Evolutionary conservation across 495 filamentous ascomycete species (phyloP).

Genomic region (Neurospora cerealis): DNA sequence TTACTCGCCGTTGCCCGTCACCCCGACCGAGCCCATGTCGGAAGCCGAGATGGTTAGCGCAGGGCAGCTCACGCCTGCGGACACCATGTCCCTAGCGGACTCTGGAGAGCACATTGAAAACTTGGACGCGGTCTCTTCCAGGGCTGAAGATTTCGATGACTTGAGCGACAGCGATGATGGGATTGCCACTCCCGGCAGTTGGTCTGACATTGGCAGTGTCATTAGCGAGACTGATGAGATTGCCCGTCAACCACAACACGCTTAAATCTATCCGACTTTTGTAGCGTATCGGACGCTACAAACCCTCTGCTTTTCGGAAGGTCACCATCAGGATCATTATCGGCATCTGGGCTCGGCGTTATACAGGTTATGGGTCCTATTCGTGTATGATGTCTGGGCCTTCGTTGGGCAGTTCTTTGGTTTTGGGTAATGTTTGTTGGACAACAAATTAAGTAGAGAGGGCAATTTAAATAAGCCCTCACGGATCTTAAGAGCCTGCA

Average conservation of each 20-base stretch:
- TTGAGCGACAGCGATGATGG: constrained; percentile 58
- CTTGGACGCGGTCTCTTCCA: constrained; percentile 22
- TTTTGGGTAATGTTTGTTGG: background rate
- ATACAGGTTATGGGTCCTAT: background rate
- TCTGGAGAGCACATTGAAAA: constrained; percentile 30
- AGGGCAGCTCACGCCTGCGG: constrained; percentile 40
- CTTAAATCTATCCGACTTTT: background rate
- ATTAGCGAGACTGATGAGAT: constrained; percentile 46
- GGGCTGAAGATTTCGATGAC: constrained; percentile 38
- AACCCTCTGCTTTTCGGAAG: background rate
- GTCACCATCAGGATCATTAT: background rate
- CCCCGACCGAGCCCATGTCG: constrained; percentile 25
- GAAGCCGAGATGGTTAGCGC: constrained; percentile 36
- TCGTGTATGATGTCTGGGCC: background rate
- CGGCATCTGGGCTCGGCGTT: background rate
- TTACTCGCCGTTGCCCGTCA: constrained; percentile 41
- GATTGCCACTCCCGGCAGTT: constrained; percentile 56
- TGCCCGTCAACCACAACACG: background rate
- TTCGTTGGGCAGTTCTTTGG: background rate
- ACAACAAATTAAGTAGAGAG: background rate
- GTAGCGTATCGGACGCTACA: background rate
- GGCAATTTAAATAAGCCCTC: background rate
- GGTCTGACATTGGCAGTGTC: constrained; percentile 70
- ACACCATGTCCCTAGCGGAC: constrained; percentile 37
- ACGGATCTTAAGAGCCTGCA: background rate